These are phyloP conservation scores for Penicillium steckii DNA, from an alignment of 495 filamentous ascomycete genomes.

Conservation along the genomic window DNA sequence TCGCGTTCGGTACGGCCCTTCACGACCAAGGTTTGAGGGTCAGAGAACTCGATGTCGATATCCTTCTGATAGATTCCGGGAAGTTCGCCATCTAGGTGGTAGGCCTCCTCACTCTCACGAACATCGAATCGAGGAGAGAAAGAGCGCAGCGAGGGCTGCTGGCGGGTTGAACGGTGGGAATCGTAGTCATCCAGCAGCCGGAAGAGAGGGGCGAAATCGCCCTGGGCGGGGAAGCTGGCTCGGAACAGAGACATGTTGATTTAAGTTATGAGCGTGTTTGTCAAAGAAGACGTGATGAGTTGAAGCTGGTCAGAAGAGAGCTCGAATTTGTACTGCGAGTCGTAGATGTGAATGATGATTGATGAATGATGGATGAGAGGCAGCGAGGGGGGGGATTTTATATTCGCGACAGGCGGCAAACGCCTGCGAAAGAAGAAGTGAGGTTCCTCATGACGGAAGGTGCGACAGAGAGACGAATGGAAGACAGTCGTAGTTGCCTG, in stretches of 20 bases:
- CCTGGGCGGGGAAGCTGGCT: slow-evolving; percentile 26
- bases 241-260: slow-evolving; percentile 42
- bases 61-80: slow-evolving; percentile 80
- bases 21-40: slow-evolving; percentile 74
- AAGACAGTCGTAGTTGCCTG: not conserved
- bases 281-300: not conserved
- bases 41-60: slow-evolving; percentile 82
- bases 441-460: not conserved
- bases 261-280: slow-evolving; percentile 1
- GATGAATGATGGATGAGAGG: not conserved
- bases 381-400: not conserved
- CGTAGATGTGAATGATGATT: not conserved
- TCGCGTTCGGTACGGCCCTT: slow-evolving; percentile 59
- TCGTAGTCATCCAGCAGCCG: slow-evolving; percentile 48
- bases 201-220: slow-evolving; percentile 46
- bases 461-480: slow-evolving; percentile 3
- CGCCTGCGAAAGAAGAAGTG: not conserved
- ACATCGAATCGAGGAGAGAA: slow-evolving; percentile 84
- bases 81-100: slow-evolving; percentile 87
- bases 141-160: slow-evolving; percentile 27
- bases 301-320: not conserved
- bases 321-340: not conserved
- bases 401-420: not conserved
- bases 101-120: slow-evolving; percentile 64
- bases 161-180: slow-evolving; percentile 32